Conservation (phyloP, 2,329 filamentous ascomycete species). For the Metarhizium rileyi region DNA sequence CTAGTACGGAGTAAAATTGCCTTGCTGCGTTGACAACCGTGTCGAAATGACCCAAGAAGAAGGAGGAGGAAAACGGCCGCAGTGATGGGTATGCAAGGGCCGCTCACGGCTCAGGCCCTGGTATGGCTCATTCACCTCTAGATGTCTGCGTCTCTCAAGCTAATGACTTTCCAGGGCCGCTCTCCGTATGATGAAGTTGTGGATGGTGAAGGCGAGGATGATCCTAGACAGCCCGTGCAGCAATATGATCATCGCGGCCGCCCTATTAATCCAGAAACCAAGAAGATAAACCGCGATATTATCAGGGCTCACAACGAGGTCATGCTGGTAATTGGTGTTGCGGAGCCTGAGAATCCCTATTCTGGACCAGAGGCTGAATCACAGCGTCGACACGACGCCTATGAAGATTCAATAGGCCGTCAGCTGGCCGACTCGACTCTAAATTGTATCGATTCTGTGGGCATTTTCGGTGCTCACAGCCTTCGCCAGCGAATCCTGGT, state of each 20-base stretch:
- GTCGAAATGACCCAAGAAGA: background rate
- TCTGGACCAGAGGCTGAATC: slow-evolving; percentile 30
- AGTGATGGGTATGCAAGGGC: slow-evolving; percentile 44
- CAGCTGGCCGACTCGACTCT: slow-evolving; percentile 25
- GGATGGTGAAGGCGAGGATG: slow-evolving; percentile 35
- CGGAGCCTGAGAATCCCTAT: slow-evolving; percentile 42
- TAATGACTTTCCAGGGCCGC: slow-evolving; percentile 33
- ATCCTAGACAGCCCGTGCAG: slow-evolving; percentile 32
- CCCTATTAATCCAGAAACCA: slow-evolving; percentile 44
- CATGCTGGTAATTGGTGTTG: slow-evolving; percentile 53
- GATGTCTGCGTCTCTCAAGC: slow-evolving; percentile 1
- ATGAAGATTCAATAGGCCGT: slow-evolving; percentile 38
- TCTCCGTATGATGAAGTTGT: slow-evolving; percentile 52
- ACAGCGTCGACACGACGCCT: slow-evolving; percentile 32
- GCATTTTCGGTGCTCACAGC: slow-evolving; percentile 43
- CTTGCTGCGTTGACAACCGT: too few species aligned
- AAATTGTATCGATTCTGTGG: slow-evolving; percentile 28
- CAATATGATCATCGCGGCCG: slow-evolving; percentile 47
- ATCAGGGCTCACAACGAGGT: slow-evolving; percentile 54
- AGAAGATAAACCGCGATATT: slow-evolving; percentile 44
- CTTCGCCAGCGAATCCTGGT: slow-evolving; percentile 46
- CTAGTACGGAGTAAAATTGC: too few species aligned
- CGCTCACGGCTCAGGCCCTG: slow-evolving; percentile 46
- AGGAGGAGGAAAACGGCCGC: background rate
- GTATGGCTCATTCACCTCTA: slow-evolving; percentile 24